A percentile compares a stretch with the other conserved stretches of the same genome.
Conservation (phyloP, 2,329 filamentous ascomycete genomes). For the Neobulgaria alba region DNA sequence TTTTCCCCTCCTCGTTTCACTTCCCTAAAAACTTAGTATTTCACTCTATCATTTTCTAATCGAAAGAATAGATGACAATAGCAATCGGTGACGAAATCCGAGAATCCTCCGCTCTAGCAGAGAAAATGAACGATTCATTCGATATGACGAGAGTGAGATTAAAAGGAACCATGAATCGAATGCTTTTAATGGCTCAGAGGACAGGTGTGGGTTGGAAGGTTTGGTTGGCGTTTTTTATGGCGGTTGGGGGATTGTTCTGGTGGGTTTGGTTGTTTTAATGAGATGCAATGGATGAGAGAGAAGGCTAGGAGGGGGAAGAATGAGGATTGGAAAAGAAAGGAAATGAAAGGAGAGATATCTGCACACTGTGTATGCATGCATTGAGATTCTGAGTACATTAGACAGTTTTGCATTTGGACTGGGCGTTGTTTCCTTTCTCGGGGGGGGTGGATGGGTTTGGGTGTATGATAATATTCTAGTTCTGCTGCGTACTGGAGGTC, state of each 20-base stretch:
- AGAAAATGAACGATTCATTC: conserved; percentile 94
- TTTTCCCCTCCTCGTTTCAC: background rate
- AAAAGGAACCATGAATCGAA: conserved; percentile 90
- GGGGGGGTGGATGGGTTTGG: conserved; percentile 3
- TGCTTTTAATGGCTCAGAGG: conserved; percentile 89
- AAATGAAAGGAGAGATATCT: conserved; percentile 1
- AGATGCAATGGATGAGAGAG: background rate
- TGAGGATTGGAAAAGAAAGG: background rate
- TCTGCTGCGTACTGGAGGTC: too few species aligned
- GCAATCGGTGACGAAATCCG: conserved; percentile 95
- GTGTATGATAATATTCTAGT: conserved; percentile 7
- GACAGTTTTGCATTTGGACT: too few species aligned
- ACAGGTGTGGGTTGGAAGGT: conserved; percentile 95
- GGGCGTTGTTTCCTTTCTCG: too few species aligned
- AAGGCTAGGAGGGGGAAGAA: background rate
- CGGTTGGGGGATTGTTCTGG: conserved; percentile 72
- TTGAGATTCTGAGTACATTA: background rate
- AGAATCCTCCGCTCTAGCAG: conserved; percentile 76
- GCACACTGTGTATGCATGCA: too few species aligned
- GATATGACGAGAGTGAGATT: conserved; percentile 75
- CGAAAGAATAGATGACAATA: conserved; percentile 81
- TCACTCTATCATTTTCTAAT: too few species aligned
- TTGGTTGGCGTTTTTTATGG: conserved; percentile 83
- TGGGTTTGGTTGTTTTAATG: conserved; percentile 84
- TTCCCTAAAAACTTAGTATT: conserved; percentile 1